Evolutionary conservation across 73 alveolate species (phyloP).

Genomic region (Blepharisma japonicum): DNA sequence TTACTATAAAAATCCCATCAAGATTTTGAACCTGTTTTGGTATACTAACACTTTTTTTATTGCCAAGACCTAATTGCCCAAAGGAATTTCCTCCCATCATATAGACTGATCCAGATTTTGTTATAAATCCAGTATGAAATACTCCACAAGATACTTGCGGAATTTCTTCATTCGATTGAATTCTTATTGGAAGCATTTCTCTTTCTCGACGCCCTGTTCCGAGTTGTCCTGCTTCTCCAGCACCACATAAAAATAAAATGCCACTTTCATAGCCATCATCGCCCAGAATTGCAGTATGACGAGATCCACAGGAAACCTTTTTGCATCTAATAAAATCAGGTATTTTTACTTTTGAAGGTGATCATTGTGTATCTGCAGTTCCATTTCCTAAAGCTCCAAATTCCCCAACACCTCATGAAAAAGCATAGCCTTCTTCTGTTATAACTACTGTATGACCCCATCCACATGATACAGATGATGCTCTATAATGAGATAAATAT

Average conservation of each 20-base stretch:
- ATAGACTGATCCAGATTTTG: constrained; percentile 70
- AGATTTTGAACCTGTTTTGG: constrained; percentile 36
- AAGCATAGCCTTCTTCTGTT: constrained; percentile 47
- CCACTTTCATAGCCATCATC: constrained; percentile 38
- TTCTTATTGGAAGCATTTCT: constrained; percentile 13
- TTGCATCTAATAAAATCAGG: not conserved
- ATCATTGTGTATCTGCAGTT: not conserved
- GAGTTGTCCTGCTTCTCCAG: constrained; percentile 39
- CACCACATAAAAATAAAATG: constrained; percentile 29
- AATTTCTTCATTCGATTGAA: constrained; percentile 30
- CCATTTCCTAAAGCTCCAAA: constrained; percentile 60
- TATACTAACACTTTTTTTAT: constrained; percentile 34
- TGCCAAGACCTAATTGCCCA: constrained; percentile 84
- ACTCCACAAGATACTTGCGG: constrained; percentile 78
- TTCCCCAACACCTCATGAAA: constrained; percentile 60
- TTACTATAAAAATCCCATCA: constrained; percentile 38
- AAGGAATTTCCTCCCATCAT: constrained; percentile 79
- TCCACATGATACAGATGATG: constrained; percentile 52
- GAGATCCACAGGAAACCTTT: constrained; percentile 40
- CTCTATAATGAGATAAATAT: constrained; percentile 32
- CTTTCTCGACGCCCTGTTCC: constrained; percentile 34
- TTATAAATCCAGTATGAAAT: constrained; percentile 71
- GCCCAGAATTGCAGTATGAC: constrained; percentile 36
- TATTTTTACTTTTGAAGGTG: constrained; percentile 6
- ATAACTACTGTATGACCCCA: constrained; percentile 44